Evolutionary conservation across 345 rosid genomes (phyloP).

Genomic region (Eucalyptus cloeziana): DNA sequence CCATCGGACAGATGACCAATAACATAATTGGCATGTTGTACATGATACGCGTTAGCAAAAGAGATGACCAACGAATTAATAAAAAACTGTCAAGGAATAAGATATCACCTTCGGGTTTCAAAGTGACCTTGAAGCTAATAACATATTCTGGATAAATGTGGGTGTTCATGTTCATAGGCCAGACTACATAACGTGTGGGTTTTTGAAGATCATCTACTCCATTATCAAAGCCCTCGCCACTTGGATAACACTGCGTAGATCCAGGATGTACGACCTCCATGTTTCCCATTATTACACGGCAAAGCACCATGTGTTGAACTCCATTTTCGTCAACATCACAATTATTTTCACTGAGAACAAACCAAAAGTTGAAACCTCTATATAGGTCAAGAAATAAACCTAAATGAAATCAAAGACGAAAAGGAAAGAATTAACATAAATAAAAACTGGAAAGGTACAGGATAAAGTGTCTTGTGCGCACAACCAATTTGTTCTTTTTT

Average conservation of each 20-base stretch:
- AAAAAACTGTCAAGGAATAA: constrained; percentile 1
- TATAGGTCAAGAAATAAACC: neutral
- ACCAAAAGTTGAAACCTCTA: neutral
- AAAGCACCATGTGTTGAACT: constrained; percentile 9
- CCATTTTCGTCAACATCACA: constrained; percentile 44
- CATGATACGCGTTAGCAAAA: neutral
- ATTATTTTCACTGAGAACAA: constrained; percentile 20
- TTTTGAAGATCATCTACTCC: constrained; percentile 38
- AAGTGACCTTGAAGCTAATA: constrained; percentile 31
- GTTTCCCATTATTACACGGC: constrained; percentile 41
- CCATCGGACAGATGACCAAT: constrained; percentile 6
- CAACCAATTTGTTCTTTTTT: neutral
- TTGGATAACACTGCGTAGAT: constrained; percentile 22
- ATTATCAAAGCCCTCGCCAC: constrained; percentile 32
- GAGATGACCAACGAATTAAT: neutral
- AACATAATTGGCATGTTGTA: neutral
- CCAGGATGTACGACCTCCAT: constrained; percentile 26
- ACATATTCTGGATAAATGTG: constrained; percentile 35
- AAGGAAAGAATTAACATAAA: neutral
- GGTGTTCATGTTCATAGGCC: constrained; percentile 41
- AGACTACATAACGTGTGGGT: constrained; percentile 27
- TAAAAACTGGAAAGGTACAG: neutral
- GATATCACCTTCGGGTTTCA: constrained; percentile 20
- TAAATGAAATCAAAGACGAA: neutral
- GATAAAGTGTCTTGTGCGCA: neutral